phyloP scores from a whole-genome alignment of 768 basidiomycete species.

The Rhodotorula toruloides region DNA sequence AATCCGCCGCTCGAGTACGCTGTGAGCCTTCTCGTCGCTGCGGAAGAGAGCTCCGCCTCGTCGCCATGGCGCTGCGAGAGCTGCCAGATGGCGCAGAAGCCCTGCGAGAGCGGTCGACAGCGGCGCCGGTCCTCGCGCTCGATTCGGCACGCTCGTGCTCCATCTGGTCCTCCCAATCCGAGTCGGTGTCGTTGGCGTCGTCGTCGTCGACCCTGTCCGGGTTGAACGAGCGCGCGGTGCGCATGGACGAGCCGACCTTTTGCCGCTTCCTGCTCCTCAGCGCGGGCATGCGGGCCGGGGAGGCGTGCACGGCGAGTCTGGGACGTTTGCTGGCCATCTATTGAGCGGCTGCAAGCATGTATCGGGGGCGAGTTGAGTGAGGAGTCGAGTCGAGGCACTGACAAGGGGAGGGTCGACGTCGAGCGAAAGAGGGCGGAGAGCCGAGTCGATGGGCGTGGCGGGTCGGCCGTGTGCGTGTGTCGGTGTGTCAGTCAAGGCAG shows the following conservation, averaged over 20 bases:
- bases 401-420: neutral
- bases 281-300: neutral
- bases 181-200: constrained; percentile 7
- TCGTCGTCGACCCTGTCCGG: constrained; percentile 7
- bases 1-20: no score
- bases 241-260: neutral
- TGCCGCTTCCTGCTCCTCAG: constrained; percentile 4
- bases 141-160: neutral
- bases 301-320: neutral
- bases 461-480: no score
- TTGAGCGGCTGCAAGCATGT: neutral
- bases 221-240: neutral
- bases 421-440: neutral
- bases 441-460: neutral
- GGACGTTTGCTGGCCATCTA: constrained; percentile 21
- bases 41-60: no score
- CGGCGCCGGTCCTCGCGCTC: neutral
- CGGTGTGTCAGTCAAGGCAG: no score
- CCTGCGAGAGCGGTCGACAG: neutral
- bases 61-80: no score
- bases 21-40: no score
- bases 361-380: neutral
- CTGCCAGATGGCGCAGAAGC: neutral
- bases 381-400: neutral
- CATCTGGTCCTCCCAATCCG: constrained; percentile 7